Evolutionary conservation across 1,284 basidiomycete species (phyloP).

Genomic region (Serendipita sp.): DNA sequence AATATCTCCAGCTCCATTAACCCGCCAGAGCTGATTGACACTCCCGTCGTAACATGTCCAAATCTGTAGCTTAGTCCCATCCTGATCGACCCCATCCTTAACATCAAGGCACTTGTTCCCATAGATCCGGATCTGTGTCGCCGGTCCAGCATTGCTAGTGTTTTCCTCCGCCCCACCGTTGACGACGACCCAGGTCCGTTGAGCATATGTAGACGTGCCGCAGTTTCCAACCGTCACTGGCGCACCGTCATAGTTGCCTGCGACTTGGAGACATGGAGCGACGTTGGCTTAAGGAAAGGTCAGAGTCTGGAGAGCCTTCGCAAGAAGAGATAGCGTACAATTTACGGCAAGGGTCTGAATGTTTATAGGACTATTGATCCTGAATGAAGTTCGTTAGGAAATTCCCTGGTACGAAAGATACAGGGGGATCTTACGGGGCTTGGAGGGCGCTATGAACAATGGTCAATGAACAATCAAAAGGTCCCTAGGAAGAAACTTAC

Average conservation of each 20-base stretch:
- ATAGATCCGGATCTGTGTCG: background rate
- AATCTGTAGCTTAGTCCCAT: conserved; percentile 9
- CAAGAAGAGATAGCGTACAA: background rate
- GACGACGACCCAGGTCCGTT: background rate
- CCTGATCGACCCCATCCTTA: background rate
- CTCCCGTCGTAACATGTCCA: conserved; percentile 6
- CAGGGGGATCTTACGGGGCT: background rate
- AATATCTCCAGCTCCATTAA: background rate
- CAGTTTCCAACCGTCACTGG: background rate
- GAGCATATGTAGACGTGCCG: background rate
- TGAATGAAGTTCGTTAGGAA: background rate
- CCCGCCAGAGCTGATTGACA: conserved; percentile 6
- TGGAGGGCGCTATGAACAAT: background rate
- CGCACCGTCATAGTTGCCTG: background rate
- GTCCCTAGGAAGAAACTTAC: background rate
- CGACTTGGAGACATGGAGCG: background rate
- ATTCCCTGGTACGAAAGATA: background rate
- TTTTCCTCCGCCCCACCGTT: background rate
- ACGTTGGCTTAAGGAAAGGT: background rate
- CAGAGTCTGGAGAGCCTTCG: background rate
- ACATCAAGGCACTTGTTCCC: conserved; percentile 9
- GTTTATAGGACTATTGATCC: background rate
- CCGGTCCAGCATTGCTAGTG: background rate
- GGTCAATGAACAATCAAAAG: background rate
- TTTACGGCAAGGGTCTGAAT: background rate